Evolutionary conservation across 345 rosid species (phyloP), one percentile per base, ranked within the genome.

Genomic region (Lepidium aucheri): DNA sequence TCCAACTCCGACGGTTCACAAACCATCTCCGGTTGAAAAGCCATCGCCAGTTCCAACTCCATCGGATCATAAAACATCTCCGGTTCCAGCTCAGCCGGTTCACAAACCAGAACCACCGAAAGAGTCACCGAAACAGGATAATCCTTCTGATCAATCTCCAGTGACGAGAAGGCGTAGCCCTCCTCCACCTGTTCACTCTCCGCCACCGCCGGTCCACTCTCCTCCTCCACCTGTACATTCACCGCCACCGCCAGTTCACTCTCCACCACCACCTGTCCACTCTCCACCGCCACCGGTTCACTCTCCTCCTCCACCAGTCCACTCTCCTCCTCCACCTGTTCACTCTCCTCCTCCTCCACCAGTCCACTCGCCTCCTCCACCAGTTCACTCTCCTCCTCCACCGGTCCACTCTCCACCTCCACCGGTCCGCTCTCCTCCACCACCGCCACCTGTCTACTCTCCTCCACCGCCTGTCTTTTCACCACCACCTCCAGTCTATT

Each of bases 161-260:
- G 63, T 62, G 32, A 13, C 14, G 9, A 60, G 32, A 0, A 30
- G 56, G 5, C 73, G 68, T 3, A 60, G 68, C 45, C 77, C 72
- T 33, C 76, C 76, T 65, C 76, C 75, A 45, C 68, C 43, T 7
- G 73, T 9, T 42, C 69, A 15, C 11, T 45, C 45, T 22, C 54
- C 45, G 5, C 65, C 65, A 11, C 65, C 73, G 8, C 53, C 44
- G 1, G 41, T 32, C 0, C 28, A 61, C 7, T 65, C 83, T 3
- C 80, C 82, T 1, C 81, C 79, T 8, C 78, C 69, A 0, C 65
- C 75, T 0, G 69, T 65, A 0, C 15, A 41, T 43, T 65, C 70
- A 4, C 53, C 74, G 0, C 61, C 69, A 1, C 70, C 65, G 2
- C 65, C 70, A 0, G 53, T 52, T 0, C 34, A 57, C 22, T 66